A percentile compares a stretch with the other conserved stretches of the same genome.
Evolutionary conservation across 73 alveolate species (phyloP).

Genomic region (Breviolum minutum): DNA sequence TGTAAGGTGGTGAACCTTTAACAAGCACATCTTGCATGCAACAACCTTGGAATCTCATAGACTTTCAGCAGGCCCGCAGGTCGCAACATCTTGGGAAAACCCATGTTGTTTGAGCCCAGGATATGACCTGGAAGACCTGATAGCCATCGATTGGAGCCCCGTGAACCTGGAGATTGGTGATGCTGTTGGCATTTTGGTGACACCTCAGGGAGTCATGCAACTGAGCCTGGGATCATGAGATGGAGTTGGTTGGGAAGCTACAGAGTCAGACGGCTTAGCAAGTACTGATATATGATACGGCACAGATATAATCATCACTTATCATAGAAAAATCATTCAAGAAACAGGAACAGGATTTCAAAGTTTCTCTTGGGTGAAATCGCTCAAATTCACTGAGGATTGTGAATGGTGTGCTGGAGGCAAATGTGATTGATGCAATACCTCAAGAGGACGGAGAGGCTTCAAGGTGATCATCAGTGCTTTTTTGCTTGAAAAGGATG

Average conservation of each 20-base stretch:
- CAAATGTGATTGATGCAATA: background rate
- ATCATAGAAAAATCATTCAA: too few relatives aligned
- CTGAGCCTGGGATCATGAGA: conserved; percentile 14
- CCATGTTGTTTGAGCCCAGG: background rate
- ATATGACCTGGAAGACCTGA: conserved; percentile 36
- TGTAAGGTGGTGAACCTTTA: too few relatives aligned
- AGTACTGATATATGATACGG: background rate
- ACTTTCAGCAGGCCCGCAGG: background rate
- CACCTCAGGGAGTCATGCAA: conserved; percentile 63
- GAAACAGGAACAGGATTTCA: too few relatives aligned
- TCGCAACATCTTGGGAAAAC: background rate
- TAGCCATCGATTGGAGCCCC: conserved; percentile 68
- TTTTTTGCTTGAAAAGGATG: too few relatives aligned
- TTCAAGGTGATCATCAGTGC: too few relatives aligned
- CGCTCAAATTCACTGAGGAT: background rate
- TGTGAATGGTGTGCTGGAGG: conserved; percentile 63
- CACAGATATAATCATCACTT: too few relatives aligned
- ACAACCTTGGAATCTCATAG: background rate
- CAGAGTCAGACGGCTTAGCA: background rate
- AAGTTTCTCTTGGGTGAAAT: too few relatives aligned
- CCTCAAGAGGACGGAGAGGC: background rate
- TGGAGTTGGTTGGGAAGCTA: background rate
- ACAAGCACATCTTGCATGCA: too few relatives aligned
- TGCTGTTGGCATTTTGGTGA: conserved; percentile 54
- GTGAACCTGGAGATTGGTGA: conserved; percentile 57